These are phyloP conservation scores for Forsythia viridissima DNA, from an alignment of 257 asterid species.

Conservation along the genomic window DNA sequence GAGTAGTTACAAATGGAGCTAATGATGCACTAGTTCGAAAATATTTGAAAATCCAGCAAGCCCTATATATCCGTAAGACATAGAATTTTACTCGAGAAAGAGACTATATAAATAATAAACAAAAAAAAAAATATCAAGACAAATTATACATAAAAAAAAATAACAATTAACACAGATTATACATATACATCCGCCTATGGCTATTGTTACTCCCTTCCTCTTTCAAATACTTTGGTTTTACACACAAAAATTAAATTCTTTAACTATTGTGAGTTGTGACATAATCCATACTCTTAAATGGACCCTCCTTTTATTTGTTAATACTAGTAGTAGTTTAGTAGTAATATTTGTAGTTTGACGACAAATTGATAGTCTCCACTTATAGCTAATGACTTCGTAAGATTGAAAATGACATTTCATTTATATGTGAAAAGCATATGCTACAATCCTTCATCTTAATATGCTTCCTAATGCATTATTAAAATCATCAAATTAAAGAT, in stretches of 20 bases:
- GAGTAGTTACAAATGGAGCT: too few species aligned
- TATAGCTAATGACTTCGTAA: constrained; percentile 1
- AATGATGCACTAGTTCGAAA: too few species aligned
- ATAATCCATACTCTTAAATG: neutral
- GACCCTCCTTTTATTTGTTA: neutral
- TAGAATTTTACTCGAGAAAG: too few species aligned
- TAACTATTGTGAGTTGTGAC: neutral
- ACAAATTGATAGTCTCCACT: neutral
- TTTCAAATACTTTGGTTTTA: too few species aligned
- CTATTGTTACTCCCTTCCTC: neutral
- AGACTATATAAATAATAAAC: too few species aligned
- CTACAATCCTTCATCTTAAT: neutral
- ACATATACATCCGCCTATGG: too few species aligned
- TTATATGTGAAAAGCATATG: neutral
- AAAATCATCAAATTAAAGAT: neutral
- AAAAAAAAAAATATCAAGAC: too few species aligned
- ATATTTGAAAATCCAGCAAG: too few species aligned
- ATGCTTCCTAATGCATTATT: neutral
- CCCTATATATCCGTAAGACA: too few species aligned
- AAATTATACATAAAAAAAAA: too few species aligned
- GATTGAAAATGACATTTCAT: neutral
- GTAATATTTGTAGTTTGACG: neutral
- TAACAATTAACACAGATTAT: too few species aligned
- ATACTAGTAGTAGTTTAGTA: neutral
- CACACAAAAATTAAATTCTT: too few species aligned